phyloP scores from a whole-genome alignment of 371 early-diverging fungal species.

The Actinomortierella wolfii region DNA sequence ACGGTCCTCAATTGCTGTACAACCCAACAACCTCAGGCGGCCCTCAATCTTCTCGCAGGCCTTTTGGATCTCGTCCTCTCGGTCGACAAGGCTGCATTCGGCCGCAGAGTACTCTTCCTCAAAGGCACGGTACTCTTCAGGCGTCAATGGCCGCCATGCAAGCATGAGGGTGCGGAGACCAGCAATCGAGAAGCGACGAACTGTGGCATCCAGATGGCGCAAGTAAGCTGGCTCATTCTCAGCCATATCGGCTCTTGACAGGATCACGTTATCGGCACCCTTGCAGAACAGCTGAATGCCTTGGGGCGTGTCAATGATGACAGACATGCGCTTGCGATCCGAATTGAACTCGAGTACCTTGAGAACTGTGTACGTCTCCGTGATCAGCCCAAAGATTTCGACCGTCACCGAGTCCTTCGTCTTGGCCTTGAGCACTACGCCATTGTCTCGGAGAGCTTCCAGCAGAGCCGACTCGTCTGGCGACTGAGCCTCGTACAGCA shows the following conservation, averaged over 20 bases:
- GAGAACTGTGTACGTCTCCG: slow-evolving; percentile 47
- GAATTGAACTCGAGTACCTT: slow-evolving; percentile 55
- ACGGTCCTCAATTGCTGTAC: slow-evolving; percentile 79
- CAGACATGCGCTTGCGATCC: slow-evolving; percentile 59
- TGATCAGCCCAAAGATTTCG: slow-evolving; percentile 45
- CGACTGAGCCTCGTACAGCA: slow-evolving; percentile 74
- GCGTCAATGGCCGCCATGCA: slow-evolving; percentile 67
- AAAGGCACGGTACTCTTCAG: slow-evolving; percentile 70
- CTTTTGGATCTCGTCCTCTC: slow-evolving; percentile 64
- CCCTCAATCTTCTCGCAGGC: slow-evolving; percentile 74
- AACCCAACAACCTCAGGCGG: slow-evolving; percentile 61
- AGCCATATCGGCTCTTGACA: slow-evolving; percentile 32
- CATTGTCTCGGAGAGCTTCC: slow-evolving; percentile 46
- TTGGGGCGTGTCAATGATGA: slow-evolving; percentile 49
- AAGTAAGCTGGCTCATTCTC: slow-evolving; percentile 48
- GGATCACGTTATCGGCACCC: slow-evolving; percentile 67
- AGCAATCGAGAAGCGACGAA: slow-evolving; percentile 56
- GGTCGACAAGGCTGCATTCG: slow-evolving; percentile 66
- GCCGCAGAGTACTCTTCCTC: slow-evolving; percentile 68
- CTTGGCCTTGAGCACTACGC: slow-evolving; percentile 38
- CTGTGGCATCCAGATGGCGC: slow-evolving; percentile 48
- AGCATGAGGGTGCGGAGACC: slow-evolving; percentile 82
- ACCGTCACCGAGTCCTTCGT: slow-evolving; percentile 52
- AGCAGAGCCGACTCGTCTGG: slow-evolving; percentile 85
- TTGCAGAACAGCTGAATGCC: slow-evolving; percentile 59